These are phyloP conservation scores for Colletotrichum sp. DNA, from an alignment of 2,329 filamentous ascomycete species.

Conservation along the genomic window DNA sequence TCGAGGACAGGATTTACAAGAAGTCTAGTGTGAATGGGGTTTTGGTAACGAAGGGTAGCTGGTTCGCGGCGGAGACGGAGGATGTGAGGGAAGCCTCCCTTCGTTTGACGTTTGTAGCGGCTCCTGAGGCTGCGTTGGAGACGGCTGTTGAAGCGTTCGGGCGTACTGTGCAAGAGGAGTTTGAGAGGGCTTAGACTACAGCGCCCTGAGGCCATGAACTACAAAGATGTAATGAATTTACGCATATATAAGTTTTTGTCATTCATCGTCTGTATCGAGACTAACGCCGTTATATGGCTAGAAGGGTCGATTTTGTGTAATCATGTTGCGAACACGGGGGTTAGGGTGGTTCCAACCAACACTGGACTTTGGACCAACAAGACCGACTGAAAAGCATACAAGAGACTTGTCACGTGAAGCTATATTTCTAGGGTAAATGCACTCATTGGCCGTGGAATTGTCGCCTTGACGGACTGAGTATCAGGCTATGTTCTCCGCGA, in stretches of 20 bases:
- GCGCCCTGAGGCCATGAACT: not conserved
- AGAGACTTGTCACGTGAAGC: not conserved
- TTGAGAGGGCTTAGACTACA: not conserved
- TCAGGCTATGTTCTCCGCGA: not conserved
- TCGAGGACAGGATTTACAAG: not conserved
- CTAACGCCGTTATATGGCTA: rapidly evolving
- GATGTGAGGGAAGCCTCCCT: not conserved
- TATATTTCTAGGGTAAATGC: too few relatives aligned
- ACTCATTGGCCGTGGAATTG: too few relatives aligned
- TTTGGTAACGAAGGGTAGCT: not conserved
- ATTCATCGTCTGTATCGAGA: too few relatives aligned
- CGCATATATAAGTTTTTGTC: too few relatives aligned
- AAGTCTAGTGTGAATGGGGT: not conserved
- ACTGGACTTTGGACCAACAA: not conserved
- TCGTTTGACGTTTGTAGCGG: not conserved
- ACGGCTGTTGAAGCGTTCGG: not conserved
- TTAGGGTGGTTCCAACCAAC: not conserved
- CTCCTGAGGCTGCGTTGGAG: not conserved
- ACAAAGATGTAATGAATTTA: too few relatives aligned
- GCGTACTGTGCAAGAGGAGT: not conserved
- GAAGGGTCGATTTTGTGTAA: too few relatives aligned
- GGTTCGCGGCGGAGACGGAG: not conserved
- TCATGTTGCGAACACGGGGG: too few relatives aligned
- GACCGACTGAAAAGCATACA: too few relatives aligned
- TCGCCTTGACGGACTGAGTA: not conserved